Evolutionary conservation across 768 basidiomycete genomes (phyloP).

Genomic region (Suillus subaureus): DNA sequence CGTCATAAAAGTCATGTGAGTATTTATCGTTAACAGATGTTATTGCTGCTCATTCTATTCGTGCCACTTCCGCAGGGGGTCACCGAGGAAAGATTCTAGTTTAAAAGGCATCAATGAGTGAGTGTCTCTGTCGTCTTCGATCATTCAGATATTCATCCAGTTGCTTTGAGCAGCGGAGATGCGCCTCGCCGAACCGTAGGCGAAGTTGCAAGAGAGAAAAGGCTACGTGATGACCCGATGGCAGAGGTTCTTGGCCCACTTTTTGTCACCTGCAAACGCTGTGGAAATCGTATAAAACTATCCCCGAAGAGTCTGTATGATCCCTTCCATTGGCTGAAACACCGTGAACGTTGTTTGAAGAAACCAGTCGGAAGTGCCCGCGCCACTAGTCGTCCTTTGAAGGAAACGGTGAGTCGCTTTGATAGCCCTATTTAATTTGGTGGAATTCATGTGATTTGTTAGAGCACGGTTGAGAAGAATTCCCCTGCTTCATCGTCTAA

Average conservation of each 20-base stretch:
- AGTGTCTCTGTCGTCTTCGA: slow-evolving; percentile 13
- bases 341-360: slow-evolving; percentile 61
- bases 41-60: slow-evolving; percentile 21
- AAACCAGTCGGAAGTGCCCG: slow-evolving; percentile 33
- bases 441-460: slow-evolving; percentile 1
- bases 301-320: slow-evolving; percentile 70
- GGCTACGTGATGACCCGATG: slow-evolving; percentile 54
- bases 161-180: slow-evolving; percentile 23
- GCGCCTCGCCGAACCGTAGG: slow-evolving; percentile 39
- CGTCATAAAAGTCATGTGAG: not conserved
- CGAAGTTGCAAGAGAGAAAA: slow-evolving; percentile 52
- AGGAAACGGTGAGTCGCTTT: slow-evolving; percentile 23
- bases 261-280: slow-evolving; percentile 57
- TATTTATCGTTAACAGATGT: not conserved
- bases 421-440: not conserved
- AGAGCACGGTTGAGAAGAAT: slow-evolving; percentile 23
- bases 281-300: slow-evolving; percentile 60
- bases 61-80: slow-evolving; percentile 27
- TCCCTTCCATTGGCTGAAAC: slow-evolving; percentile 67
- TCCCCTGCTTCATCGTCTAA: slow-evolving; percentile 31
- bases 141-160: slow-evolving; percentile 13
- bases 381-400: slow-evolving; percentile 19
- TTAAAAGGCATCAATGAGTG: slow-evolving; percentile 27
- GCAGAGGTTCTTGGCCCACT: slow-evolving; percentile 52
- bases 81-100: slow-evolving; percentile 20